Evolutionary conservation across 2,329 filamentous ascomycete species (phyloP).

Genomic region (Penicillium sp.): DNA sequence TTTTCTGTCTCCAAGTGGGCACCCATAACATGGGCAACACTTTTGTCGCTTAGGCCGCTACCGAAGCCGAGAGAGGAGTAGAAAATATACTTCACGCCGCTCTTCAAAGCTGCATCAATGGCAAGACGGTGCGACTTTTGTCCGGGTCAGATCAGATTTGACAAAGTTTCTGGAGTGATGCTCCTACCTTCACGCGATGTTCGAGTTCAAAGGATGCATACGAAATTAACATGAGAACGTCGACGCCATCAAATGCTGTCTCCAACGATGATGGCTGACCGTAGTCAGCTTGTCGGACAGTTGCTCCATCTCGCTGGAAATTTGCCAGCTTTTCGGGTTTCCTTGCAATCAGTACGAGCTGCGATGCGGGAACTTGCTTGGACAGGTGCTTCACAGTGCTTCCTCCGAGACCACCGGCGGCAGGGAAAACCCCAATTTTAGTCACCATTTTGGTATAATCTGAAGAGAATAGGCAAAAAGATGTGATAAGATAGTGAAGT

Average conservation of each 20-base stretch:
- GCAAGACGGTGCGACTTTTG: constrained; percentile 47
- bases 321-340: constrained; percentile 24
- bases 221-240: constrained; percentile 58
- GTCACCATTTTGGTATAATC: constrained; percentile 9
- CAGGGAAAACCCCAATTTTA: constrained; percentile 47
- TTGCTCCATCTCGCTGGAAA: constrained; percentile 21
- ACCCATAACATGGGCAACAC: constrained; percentile 59
- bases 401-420: constrained; percentile 55
- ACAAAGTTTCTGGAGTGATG: neutral
- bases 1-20: constrained; percentile 60
- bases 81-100: constrained; percentile 57
- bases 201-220: constrained; percentile 54
- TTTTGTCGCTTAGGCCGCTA: constrained; percentile 39
- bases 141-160: neutral
- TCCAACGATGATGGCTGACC: constrained; percentile 50
- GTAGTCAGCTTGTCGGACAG: constrained; percentile 50
- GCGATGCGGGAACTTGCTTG: constrained; percentile 44
- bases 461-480: neutral
- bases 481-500: too few species aligned
- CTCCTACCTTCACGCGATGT: constrained; percentile 44
- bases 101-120: constrained; percentile 55
- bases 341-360: constrained; percentile 53
- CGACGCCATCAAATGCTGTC: constrained; percentile 52
- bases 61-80: constrained; percentile 63
- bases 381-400: constrained; percentile 55